Evolutionary conservation across 1,139 yeast species (phyloP), one percentile per base, ranked within the genome.

Genomic region (Kurtzmaniella quercitrusa): DNA sequence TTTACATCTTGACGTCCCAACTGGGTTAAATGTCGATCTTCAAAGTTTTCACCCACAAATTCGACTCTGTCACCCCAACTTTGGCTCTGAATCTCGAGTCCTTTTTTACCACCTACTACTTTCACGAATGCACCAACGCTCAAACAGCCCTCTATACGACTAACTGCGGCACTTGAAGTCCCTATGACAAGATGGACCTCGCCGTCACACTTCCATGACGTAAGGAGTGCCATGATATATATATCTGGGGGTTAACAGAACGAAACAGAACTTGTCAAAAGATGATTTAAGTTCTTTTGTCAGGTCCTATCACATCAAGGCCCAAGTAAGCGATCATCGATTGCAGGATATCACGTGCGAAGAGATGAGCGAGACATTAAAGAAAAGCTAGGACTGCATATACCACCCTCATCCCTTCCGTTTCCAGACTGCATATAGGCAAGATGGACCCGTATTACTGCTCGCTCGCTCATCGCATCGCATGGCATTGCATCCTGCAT

Each of bases 161-260:
- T 66, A n/a, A 68, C 60, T 1, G 82, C 66, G 18, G 79, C 65
- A 10, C 75, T 72, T 3, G 84, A 68, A 1, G 73, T 59, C 1
- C 95, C 95, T 8, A 86, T 63, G 2, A 89, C 72, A 37, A 88
- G 62, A 52, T 82, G 87, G 1, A 65, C 63, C 53, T 85, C 87
- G 18, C 68, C 80, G 8, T 57, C 49, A 43, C 85, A 70, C 46
- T 74, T 64, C 43, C 74, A 62, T 2, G 86, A 76, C 2, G 82
- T 68, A 39, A 83, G 60, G 37, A 83, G 57, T 37, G 56, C 64
- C 25, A 66, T 54, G 67, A 64, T 65, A 9, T 3, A 17, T 16
- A 25, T 16, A 25, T 15, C 8, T 34, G 23, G 37, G 10, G 10
- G 4, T 33, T n/a, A 14, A 9, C 8, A 4, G 11, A 10, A 14